Evolutionary conservation across 495 filamentous ascomycete genomes (phyloP).

Genomic region (Aspergillus biplanus): DNA sequence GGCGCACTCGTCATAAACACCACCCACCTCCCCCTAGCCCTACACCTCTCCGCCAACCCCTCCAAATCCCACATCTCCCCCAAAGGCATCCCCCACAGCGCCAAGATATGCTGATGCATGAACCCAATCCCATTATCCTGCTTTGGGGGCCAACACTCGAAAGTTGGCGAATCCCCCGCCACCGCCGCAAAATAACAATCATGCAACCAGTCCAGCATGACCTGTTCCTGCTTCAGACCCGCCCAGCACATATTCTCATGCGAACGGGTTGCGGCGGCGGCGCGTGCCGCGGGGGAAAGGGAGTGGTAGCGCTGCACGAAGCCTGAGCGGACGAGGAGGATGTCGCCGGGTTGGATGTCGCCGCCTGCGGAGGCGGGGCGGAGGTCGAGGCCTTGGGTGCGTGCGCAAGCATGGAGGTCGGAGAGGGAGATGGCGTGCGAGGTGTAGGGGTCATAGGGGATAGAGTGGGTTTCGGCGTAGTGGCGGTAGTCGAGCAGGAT

Average conservation of each 20-base stretch:
- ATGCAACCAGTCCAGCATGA: constrained; percentile 64
- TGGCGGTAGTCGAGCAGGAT: constrained; percentile 55
- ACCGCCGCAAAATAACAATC: constrained; percentile 69
- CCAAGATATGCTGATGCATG: constrained; percentile 66
- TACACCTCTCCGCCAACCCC: constrained; percentile 47
- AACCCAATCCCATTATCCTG: constrained; percentile 42
- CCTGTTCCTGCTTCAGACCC: constrained; percentile 60
- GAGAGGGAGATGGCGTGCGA: constrained; percentile 61
- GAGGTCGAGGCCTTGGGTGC: constrained; percentile 47
- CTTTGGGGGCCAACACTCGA: constrained; percentile 63
- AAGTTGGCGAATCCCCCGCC: constrained; percentile 61
- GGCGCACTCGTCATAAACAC: constrained; percentile 70
- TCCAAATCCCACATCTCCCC: constrained; percentile 67
- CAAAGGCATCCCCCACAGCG: constrained; percentile 65
- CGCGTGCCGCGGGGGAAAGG: constrained; percentile 43
- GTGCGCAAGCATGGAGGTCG: constrained; percentile 61
- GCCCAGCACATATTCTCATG: constrained; percentile 55
- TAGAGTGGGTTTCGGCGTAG: constrained; percentile 44
- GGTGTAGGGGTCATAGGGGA: constrained; percentile 58
- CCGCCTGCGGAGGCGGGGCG: constrained; percentile 55
- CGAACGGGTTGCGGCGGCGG: constrained; percentile 41
- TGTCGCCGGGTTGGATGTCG: constrained; percentile 65
- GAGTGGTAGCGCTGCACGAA: constrained; percentile 61
- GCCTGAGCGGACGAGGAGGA: constrained; percentile 69
- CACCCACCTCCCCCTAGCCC: constrained; percentile 59